Evolutionary conservation across 345 rosid species (phyloP).

Genomic region (Gossypium raimondii): DNA sequence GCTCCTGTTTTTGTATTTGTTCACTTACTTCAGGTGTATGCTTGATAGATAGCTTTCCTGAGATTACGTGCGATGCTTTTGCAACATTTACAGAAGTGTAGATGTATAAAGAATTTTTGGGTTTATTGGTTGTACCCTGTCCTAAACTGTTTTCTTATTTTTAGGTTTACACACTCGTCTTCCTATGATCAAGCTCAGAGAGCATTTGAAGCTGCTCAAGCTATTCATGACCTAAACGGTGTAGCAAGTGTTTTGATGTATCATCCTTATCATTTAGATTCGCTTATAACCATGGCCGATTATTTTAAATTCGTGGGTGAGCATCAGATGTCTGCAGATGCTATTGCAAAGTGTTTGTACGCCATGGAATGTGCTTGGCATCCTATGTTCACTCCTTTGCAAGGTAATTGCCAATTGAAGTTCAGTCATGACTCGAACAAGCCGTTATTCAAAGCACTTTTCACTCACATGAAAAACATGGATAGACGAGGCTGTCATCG

Average conservation of each 20-base stretch:
- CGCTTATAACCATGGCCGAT: slow-evolving; percentile 90
- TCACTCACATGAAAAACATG: slow-evolving; percentile 83
- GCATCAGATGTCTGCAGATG: slow-evolving; percentile 82
- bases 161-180: slow-evolving; percentile 53
- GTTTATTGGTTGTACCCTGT: neutral
- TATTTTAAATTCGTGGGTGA: slow-evolving; percentile 80
- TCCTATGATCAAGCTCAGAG: slow-evolving; percentile 70
- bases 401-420: slow-evolving; percentile 70
- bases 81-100: neutral
- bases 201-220: slow-evolving; percentile 77
- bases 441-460: slow-evolving; percentile 68
- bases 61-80: neutral
- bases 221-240: slow-evolving; percentile 76
- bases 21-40: neutral
- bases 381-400: slow-evolving; percentile 71
- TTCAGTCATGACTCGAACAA: slow-evolving; percentile 69
- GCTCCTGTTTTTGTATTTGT: neutral
- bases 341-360: slow-evolving; percentile 70
- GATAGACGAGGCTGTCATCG: slow-evolving; percentile 89
- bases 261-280: slow-evolving; percentile 83
- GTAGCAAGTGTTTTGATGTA: slow-evolving; percentile 59
- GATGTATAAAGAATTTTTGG: slow-evolving; percentile 4
- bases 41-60: neutral
- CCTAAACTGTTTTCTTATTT: slow-evolving; percentile 15
- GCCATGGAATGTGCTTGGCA: slow-evolving; percentile 91